Evolutionary conservation across 2,329 filamentous ascomycete species (phyloP).

Genomic region (Pseudogymnoascus sp.): DNA sequence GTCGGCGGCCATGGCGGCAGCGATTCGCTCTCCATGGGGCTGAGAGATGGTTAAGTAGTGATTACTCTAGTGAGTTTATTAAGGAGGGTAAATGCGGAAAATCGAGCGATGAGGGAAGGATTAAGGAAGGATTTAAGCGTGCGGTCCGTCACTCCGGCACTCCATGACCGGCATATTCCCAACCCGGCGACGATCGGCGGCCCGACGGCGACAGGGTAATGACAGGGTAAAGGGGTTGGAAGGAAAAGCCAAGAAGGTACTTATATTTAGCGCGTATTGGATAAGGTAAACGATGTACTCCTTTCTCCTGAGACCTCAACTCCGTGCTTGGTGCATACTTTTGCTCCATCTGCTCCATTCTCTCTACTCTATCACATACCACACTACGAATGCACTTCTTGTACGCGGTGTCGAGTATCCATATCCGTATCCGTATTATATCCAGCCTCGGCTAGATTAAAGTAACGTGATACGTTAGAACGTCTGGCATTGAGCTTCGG

Average conservation of each 20-base stretch:
- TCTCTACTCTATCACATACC: neutral
- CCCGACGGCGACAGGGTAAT: neutral
- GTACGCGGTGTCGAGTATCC: neutral
- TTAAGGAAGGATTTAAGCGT: constrained; percentile 7
- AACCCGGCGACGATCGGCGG: constrained; percentile 3
- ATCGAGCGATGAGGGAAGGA: neutral
- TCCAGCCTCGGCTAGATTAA: neutral
- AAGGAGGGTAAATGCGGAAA: neutral
- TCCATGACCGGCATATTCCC: neutral
- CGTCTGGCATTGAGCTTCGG: neutral
- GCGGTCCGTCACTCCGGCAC: constrained; percentile 7
- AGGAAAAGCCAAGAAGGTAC: neutral
- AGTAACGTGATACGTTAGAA: neutral
- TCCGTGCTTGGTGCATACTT: neutral
- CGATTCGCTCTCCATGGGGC: constrained; percentile 1
- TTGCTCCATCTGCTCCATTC: neutral
- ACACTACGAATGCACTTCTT: neutral
- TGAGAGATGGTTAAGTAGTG: neutral
- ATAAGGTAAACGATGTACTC: neutral
- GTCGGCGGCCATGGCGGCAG: constrained; percentile 1
- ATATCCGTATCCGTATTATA: neutral
- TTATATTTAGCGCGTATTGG: neutral
- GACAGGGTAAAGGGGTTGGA: neutral
- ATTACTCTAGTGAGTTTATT: neutral
- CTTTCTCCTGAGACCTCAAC: neutral